Evolutionary conservation across 768 basidiomycete species (phyloP).

Genomic region (Mycena crocata): DNA sequence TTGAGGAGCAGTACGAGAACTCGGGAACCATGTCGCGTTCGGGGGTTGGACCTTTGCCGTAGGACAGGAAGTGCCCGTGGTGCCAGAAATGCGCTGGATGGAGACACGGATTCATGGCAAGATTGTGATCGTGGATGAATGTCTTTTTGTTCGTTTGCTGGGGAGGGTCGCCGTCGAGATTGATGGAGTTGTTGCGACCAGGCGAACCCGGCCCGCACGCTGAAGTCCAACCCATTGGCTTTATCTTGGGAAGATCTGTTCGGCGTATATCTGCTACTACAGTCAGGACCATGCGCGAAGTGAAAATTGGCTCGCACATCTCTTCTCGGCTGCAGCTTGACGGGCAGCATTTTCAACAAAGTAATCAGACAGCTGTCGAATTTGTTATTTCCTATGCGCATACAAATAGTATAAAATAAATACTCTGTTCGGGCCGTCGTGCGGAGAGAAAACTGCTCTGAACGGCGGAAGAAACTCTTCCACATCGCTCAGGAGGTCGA

Average conservation of each 20-base stretch:
- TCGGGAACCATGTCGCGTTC: conserved; percentile 57
- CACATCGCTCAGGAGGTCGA: conserved; percentile 53
- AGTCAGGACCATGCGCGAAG: background rate
- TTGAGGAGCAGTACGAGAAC: conserved; percentile 64
- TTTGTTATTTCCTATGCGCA: background rate
- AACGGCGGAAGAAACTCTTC: conserved; percentile 57
- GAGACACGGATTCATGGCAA: conserved; percentile 56
- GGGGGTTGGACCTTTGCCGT: conserved; percentile 59
- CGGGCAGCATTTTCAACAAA: conserved; percentile 39
- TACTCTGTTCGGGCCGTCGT: conserved; percentile 55
- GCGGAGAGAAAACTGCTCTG: conserved; percentile 57
- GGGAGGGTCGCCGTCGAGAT: conserved; percentile 48
- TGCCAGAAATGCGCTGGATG: conserved; percentile 57
- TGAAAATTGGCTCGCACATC: conserved; percentile 26
- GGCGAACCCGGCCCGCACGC: conserved; percentile 54
- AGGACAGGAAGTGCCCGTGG: conserved; percentile 66
- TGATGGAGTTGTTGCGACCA: conserved; percentile 48
- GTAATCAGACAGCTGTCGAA: conserved; percentile 29
- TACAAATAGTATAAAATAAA: conserved; percentile 1
- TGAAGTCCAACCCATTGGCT: conserved; percentile 51
- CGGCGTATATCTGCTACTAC: conserved; percentile 40
- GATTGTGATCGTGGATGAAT: conserved; percentile 62
- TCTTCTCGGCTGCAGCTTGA: conserved; percentile 33
- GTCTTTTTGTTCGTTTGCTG: conserved; percentile 48
- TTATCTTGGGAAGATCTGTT: conserved; percentile 48